Evolutionary conservation across 2,329 filamentous ascomycete genomes (phyloP).

Genomic region (Leptographium flavum): DNA sequence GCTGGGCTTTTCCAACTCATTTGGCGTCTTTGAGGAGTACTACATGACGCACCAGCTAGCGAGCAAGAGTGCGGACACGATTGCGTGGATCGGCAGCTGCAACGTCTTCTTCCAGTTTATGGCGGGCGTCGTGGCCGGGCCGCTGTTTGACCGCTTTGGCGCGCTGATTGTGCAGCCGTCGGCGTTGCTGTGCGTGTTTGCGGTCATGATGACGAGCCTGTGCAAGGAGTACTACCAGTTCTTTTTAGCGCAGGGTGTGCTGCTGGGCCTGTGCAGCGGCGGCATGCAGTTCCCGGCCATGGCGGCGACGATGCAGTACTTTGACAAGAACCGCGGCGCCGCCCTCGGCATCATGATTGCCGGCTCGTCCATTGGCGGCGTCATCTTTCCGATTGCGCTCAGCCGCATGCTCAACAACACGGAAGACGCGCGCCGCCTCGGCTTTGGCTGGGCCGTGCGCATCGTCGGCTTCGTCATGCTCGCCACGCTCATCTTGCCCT

Average conservation of each 20-base stretch:
- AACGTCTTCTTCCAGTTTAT: slow-evolving; percentile 17
- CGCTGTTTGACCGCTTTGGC: slow-evolving; percentile 24
- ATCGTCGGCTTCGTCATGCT: slow-evolving; percentile 29
- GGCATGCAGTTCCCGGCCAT: slow-evolving; percentile 22
- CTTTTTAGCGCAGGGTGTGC: slow-evolving; percentile 24
- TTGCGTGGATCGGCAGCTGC: slow-evolving; percentile 27
- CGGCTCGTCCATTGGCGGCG: slow-evolving; percentile 27
- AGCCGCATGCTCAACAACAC: slow-evolving; percentile 35
- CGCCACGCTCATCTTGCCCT: slow-evolving; percentile 19
- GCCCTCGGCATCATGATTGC: slow-evolving; percentile 23
- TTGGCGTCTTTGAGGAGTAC: slow-evolving; percentile 22
- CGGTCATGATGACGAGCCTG: slow-evolving; percentile 26
- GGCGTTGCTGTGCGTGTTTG: slow-evolving; percentile 31
- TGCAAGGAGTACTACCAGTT: slow-evolving; percentile 25
- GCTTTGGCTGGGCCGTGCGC: slow-evolving; percentile 20
- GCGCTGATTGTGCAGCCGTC: slow-evolving; percentile 33
- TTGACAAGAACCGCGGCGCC: slow-evolving; percentile 21
- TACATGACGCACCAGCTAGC: slow-evolving; percentile 20
- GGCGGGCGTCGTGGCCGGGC: slow-evolving; percentile 16
- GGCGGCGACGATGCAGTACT: slow-evolving; percentile 22
- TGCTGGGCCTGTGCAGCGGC: slow-evolving; percentile 20
- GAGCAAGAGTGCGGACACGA: slow-evolving; percentile 16
- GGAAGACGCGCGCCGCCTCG: slow-evolving; percentile 6
- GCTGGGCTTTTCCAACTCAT: slow-evolving; percentile 23
- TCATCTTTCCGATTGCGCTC: slow-evolving; percentile 36